Evolutionary conservation across 1,139 yeast species (phyloP), one percentile per base, ranked within the genome.

Genomic region (Meyerozyma elateridarum): DNA sequence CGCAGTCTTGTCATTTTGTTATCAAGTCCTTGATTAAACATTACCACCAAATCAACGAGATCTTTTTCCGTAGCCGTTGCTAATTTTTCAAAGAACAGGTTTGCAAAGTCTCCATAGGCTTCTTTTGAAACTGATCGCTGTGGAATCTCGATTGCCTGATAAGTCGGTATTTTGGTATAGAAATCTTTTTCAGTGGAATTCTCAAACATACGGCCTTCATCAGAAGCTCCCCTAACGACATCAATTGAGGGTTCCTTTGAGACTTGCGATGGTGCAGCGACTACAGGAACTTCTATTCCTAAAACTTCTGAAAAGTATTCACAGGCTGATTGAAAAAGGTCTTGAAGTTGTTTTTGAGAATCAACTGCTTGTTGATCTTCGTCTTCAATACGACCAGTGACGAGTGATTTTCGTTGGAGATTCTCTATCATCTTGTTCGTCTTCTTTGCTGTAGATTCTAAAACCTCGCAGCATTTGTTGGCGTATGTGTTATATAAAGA

Each of bases 1-100:
- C 87, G 61, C 38, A 78, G 73, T 30, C 72, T 71, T 1, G 95
- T 79, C 0, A 94, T 89, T 50, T 82, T 85, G 48, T 84, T 85
- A 48, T 81, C 75, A 21, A 85, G 59, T 5, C 62, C 57, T 7
- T 49, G 44, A 62, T 82, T 72, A 51, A 78, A 85, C n/a, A 68
- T 69, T 4, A 56, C 41, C 0, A 77, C 79, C n/a, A 78, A 53
- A 8, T 61, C 56, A 42, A 84, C 89, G 21, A 84, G 62, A 11
- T 67, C 73, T 22, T 71, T 71, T 1, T 69, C 58, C 3, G 58
- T 54, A 0, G 69, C 64, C 2, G 52, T 51, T 31, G 76, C 79
- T 25, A 82, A 49, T n/a, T 52, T 55, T 0, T 45, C 42, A 29
- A 80, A 50, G 34, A 80, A 65, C 0, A 53, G 56, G 17, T 59